Base-by-base conservation (phyloP, 331 rosid species). In the Pyrus hybrid region DNA sequence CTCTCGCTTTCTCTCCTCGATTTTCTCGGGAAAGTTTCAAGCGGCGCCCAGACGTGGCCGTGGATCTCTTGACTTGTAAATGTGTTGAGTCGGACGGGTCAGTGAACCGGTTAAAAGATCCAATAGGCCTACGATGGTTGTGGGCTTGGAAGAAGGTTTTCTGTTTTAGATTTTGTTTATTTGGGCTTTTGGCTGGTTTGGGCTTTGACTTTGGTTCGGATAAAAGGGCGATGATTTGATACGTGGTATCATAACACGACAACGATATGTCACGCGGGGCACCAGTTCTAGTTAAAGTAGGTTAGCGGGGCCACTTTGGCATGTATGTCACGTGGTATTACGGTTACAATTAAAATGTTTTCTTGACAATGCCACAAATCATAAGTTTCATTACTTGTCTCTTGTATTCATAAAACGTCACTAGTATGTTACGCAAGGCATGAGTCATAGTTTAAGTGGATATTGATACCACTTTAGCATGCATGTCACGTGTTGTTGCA, bases 21-120 rank as follows among this genome's bases (percentile, higher is more conserved):
- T 58, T 77, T 77, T 77, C 69, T 41, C 25, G 78, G 71, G 26
- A 62, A 62, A 43, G 57, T 73, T 26, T 61, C 26, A 32, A 49
- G 41, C 66, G 65, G 72, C 72, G 79, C 13, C 8, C 6, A 25
- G 26, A 75, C 43, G 54, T 49, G 71, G 78, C 7, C 45, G 26
- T 13, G 6, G 53, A 35, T 25, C 5, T 3, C 5, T 20, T 2
- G 60, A 45, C 29, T 4, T 23, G 77, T 35, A 10, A 21, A 53
- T 7, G 58, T 6, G 45, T 62, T 23, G 43, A 17, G 9, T 21
- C 45, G 6, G 60, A 37, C 70, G 53, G 53, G 70, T 66, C 13
- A 28, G 41, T 16, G 12, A 60, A 60, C 65, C 13, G 35, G 67
- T 23, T 60, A 2, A 12, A 1, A 25, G 67, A 3, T 63, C 32